Base-by-base conservation (phyloP, 2,329 filamentous ascomycete species). In the Xylaria sp. region DNA sequence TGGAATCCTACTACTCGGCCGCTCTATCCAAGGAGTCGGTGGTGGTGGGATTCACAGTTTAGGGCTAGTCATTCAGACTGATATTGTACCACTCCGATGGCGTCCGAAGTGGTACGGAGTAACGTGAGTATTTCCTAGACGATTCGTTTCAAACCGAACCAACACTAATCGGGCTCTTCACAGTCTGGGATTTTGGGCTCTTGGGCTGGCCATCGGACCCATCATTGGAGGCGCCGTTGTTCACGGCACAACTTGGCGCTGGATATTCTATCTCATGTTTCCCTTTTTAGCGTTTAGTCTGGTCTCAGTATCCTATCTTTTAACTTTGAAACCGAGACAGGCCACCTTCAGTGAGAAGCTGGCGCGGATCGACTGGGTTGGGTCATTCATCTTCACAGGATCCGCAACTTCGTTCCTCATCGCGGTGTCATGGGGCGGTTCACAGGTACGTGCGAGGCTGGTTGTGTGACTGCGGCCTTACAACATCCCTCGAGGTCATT, bases 371-470 rank as follows among this genome's bases (percentile, higher is more conserved):
- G 86, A 88, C 71, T 84, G 80, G 74, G 43, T 83, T 2, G 86
- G 85, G 2, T 82, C 81, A 0, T 72, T 79, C n/a, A 65, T 86
- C 12, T 83, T 87, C 71, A 83, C 83, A 1, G 78, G 75, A 1
- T 81, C 82, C 1, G 76, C 82, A 6, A 81, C 83, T 10, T 78
- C 82, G 5, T 80, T 86, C 18, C 81, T 87, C 6, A 76, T 86
- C 2, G 80, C 83, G 0, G 78, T 87, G n/a, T 83, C 81, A 3
- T 85, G 81, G 77, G 85, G 81, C 1, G 85, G 85, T 2, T 71
- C 70, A 52, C 51, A 75, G 71, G 73, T 75, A 64, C n/a, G 73
- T 72, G 28, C 25, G 6, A 52, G 8, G 25, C 23, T 23, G 13
- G 10, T 31, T 48, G 12, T 10, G 10, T 51, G 25, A 20, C 36